Evolutionary conservation across 441 rosid species (phyloP).

Genomic region (Gossypium gossypioides): DNA sequence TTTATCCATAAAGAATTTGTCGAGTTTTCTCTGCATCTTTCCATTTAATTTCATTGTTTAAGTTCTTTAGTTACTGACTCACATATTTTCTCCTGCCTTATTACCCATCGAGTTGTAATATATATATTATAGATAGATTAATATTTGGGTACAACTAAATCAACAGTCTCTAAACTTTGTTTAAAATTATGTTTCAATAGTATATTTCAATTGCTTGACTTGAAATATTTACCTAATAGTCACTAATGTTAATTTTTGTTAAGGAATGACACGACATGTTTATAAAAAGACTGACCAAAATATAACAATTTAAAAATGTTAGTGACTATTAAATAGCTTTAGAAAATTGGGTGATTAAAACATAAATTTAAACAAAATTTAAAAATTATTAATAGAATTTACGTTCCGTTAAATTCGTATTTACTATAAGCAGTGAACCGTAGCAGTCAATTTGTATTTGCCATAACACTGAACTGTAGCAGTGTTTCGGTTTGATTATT

Average conservation of each 20-base stretch:
- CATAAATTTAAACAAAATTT: too few relatives aligned
- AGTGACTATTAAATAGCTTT: background rate
- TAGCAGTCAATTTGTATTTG: background rate
- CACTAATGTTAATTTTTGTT: background rate
- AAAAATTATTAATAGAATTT: too few relatives aligned
- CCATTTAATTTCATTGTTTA: background rate
- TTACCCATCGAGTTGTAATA: background rate
- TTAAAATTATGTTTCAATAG: background rate
- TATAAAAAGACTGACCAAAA: background rate
- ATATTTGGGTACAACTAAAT: too few relatives aligned
- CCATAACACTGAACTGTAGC: too few relatives aligned
- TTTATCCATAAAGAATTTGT: background rate
- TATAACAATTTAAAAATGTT: too few relatives aligned
- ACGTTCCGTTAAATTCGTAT: too few relatives aligned
- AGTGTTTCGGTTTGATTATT: background rate
- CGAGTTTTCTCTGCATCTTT: background rate
- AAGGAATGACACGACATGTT: background rate
- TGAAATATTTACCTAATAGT: too few relatives aligned
- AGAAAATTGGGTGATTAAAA: background rate
- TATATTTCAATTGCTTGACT: background rate
- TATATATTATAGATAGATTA: too few relatives aligned
- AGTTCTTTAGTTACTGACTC: too few relatives aligned
- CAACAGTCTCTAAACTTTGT: too few relatives aligned
- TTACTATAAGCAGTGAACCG: background rate
- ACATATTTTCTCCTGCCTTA: too few relatives aligned